Percentiles rank a stretch among this genome's conserved stretches.
Evolutionary conservation across 305 asterid species (phyloP).

Genomic region (Fraxinus floribunda): DNA sequence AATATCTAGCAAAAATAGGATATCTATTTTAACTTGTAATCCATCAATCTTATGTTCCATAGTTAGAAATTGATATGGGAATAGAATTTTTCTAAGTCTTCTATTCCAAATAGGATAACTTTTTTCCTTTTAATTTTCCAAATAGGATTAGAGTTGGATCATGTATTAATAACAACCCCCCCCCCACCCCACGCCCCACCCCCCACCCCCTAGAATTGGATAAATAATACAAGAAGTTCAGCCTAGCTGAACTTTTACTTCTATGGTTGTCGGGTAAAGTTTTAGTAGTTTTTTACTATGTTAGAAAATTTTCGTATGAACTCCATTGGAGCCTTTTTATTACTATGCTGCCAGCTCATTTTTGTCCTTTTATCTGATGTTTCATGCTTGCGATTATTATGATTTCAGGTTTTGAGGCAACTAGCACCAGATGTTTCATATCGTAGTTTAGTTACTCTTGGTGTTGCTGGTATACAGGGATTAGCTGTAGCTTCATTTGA

Average conservation of each 20-base stretch:
- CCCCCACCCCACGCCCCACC: too few relatives aligned
- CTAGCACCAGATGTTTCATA: constrained; percentile 83
- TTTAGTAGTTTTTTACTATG: neutral
- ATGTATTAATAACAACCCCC: too few relatives aligned
- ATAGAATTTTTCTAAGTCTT: too few relatives aligned
- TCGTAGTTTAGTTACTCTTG: constrained; percentile 81
- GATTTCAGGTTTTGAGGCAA: constrained; percentile 81
- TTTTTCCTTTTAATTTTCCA: neutral
- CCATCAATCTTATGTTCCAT: too few relatives aligned
- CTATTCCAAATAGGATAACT: too few relatives aligned
- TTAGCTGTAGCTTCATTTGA: constrained; percentile 83
- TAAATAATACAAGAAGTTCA: too few relatives aligned
- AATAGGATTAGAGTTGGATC: neutral
- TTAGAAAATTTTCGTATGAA: neutral
- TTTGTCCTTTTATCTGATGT: neutral
- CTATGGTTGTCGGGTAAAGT: neutral
- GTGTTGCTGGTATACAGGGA: constrained; percentile 83
- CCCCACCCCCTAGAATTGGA: too few relatives aligned
- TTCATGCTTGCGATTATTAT: neutral
- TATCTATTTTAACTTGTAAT: too few relatives aligned
- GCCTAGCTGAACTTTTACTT: neutral
- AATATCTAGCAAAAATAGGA: too few relatives aligned
- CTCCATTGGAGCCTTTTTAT: neutral
- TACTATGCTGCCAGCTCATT: neutral
- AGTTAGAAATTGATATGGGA: too few relatives aligned